phyloP scores from a whole-genome alignment of 768 basidiomycete genomes.

The Xerocomus potaroensis region DNA sequence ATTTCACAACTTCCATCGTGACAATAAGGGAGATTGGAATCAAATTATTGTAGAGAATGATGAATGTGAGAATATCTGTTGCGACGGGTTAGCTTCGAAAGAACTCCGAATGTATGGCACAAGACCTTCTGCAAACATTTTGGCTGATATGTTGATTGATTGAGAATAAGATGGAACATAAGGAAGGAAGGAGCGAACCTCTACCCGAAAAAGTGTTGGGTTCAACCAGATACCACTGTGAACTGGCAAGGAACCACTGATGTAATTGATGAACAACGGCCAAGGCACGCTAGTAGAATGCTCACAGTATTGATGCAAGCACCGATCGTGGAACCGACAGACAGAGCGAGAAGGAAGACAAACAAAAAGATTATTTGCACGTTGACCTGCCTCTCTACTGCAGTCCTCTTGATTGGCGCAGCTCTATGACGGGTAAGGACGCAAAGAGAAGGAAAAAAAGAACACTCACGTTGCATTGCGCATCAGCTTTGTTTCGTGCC shows the following conservation, averaged over 20 bases:
- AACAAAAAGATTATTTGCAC: conserved; percentile 95
- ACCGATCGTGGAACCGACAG: conserved; percentile 88
- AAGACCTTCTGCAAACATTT: conserved; percentile 79
- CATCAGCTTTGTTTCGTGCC: conserved; percentile 98
- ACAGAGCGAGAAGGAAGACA: conserved; percentile 78
- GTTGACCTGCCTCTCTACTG: conserved; percentile 95
- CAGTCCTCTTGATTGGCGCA: conserved; percentile 94
- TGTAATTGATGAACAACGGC: neutral
- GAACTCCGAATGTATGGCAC: neutral
- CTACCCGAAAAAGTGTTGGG: conserved; percentile 53
- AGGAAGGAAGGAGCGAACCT: conserved; percentile 41
- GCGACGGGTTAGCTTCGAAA: conserved; percentile 5
- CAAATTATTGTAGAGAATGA: conserved; percentile 98
- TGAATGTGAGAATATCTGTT: conserved; percentile 92
- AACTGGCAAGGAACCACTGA: conserved; percentile 79
- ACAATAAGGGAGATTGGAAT: conserved; percentile 99
- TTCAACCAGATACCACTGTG: conserved; percentile 89
- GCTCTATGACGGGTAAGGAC: conserved; percentile 46
- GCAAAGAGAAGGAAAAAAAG: neutral
- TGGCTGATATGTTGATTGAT: conserved; percentile 41
- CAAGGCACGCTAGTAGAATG: neutral
- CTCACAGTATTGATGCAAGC: conserved; percentile 78
- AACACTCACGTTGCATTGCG: conserved; percentile 88
- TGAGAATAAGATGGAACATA: neutral
- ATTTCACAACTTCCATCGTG: conserved; percentile 99